Evolutionary conservation across 2,329 filamentous ascomycete species (phyloP), one percentile per base, ranked within the genome.

Genomic region (Penicillium nordicum): DNA sequence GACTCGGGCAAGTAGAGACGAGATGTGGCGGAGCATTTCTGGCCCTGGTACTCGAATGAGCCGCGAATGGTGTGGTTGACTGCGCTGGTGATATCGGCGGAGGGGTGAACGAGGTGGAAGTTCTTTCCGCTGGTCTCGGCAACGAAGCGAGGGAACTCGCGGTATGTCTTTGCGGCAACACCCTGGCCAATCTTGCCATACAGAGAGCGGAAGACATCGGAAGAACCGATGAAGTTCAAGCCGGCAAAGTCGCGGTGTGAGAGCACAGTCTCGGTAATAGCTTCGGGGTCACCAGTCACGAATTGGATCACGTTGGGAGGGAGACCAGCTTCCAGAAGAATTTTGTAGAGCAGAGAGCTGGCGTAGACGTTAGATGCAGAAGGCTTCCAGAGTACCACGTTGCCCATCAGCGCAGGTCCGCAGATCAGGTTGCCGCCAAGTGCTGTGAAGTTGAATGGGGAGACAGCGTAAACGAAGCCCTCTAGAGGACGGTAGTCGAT

Each of bases 331-430:
- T 97, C 92, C 27, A 93, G 79, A n/a, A 97, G 82, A 71, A 97
- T 94, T 71, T 92, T 83, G 79, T 96, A 93, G 42, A 96, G 80
- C 49, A 97, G 78, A 83, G 88, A 92, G 79, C 92, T 96, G 56
- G 89, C 91, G 18, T 89, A 88, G 58, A 96, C 88, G 41, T 92
- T 90, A 25, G 81, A 88, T 64, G 93, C 90, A 12, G 90, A 94
- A 16, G 92, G 92, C 80, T 97, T 97, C 92, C 92, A 97, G 37
- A 97, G 79, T 4, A 96, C 91, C 0, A 97, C 93, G 74, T 97
- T 97, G 57, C 92, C 93, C 80, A 97, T 86, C 45, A 97, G 78
- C 0, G 92, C 92, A 6, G 93, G 92, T 0, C 88, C 88, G 29
- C 85, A 88, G 14, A 89, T 84, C 40, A 97, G 80, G 76, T 96